Conservation (phyloP, 306 rosid genomes). For the Castanea mollissima region DNA sequence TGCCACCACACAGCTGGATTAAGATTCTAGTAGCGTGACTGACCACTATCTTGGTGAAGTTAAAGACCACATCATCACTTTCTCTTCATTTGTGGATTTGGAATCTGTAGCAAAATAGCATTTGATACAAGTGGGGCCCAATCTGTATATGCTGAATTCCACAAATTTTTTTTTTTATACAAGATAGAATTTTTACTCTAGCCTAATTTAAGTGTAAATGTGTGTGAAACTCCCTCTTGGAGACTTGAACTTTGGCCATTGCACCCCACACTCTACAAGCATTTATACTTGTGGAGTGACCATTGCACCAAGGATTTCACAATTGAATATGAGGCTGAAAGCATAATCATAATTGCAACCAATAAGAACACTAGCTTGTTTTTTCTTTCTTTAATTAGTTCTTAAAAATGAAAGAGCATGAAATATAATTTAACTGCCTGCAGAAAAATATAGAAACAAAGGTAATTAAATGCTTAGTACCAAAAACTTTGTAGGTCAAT, state of each 20-base stretch:
- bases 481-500: too few relatives aligned
- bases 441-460: background rate
- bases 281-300: too few relatives aligned
- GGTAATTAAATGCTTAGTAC: too few relatives aligned
- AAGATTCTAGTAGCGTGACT: background rate
- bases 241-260: too few relatives aligned
- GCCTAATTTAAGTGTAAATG: too few relatives aligned
- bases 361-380: background rate
- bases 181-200: too few relatives aligned
- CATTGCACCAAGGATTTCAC: too few relatives aligned
- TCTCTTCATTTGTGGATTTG: slow-evolving; percentile 6
- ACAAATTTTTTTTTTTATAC: background rate
- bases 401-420: too few relatives aligned
- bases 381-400: background rate
- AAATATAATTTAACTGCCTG: background rate
- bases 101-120: slow-evolving; percentile 17
- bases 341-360: background rate
- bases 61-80: background rate
- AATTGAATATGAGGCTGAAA: background rate
- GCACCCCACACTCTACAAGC: too few relatives aligned
- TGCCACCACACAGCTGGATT: background rate
- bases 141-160: background rate
- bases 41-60: background rate
- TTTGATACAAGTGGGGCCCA: slow-evolving; percentile 26
- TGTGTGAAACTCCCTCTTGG: too few relatives aligned